These are phyloP conservation scores for Plenodomus biglobosus DNA, from an alignment of 2,329 filamentous ascomycete genomes.

Conservation along the genomic window DNA sequence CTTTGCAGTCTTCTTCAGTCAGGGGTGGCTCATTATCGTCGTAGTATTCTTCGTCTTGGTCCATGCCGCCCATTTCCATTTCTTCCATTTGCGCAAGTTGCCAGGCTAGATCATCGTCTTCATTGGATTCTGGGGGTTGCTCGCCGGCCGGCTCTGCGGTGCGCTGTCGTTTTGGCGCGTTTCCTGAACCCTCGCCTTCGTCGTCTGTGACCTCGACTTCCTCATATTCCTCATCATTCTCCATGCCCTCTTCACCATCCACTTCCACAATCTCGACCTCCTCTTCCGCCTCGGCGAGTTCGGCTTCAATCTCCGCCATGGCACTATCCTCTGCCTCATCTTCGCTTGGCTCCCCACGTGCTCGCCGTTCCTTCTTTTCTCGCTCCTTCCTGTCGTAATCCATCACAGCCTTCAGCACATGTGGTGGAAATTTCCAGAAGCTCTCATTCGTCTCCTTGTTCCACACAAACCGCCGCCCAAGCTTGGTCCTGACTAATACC, in stretches of 20 bases:
- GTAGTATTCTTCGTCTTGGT: slow-evolving; percentile 64
- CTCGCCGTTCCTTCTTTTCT: slow-evolving; percentile 59
- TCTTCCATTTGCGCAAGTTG: slow-evolving; percentile 89
- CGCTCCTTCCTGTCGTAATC: slow-evolving; percentile 73
- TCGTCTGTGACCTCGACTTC: slow-evolving; percentile 71
- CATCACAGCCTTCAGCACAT: slow-evolving; percentile 73
- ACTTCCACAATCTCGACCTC: slow-evolving; percentile 38
- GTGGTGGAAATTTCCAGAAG: slow-evolving; percentile 91
- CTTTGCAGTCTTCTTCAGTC: slow-evolving; percentile 72
- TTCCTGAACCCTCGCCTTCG: slow-evolving; percentile 48
- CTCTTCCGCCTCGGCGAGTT: slow-evolving; percentile 34
- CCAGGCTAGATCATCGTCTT: slow-evolving; percentile 93
- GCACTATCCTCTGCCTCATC: slow-evolving; percentile 35
- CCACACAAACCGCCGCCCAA: slow-evolving; percentile 85
- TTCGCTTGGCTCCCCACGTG: slow-evolving; percentile 50
- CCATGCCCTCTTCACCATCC: slow-evolving; percentile 45
- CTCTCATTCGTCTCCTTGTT: slow-evolving; percentile 84
- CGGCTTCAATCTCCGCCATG: slow-evolving; percentile 39
- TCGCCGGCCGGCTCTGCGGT: slow-evolving; percentile 49
- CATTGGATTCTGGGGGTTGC: slow-evolving; percentile 74
- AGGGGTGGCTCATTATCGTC: slow-evolving; percentile 72
- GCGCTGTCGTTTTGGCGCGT: slow-evolving; percentile 54
- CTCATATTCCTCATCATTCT: slow-evolving; percentile 73
- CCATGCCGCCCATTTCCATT: slow-evolving; percentile 74
- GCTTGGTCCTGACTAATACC: slow-evolving; percentile 90